Evolutionary conservation across 352 stramenopile genomes (phyloP).

Genomic region (Phytophthora podocarpi): DNA sequence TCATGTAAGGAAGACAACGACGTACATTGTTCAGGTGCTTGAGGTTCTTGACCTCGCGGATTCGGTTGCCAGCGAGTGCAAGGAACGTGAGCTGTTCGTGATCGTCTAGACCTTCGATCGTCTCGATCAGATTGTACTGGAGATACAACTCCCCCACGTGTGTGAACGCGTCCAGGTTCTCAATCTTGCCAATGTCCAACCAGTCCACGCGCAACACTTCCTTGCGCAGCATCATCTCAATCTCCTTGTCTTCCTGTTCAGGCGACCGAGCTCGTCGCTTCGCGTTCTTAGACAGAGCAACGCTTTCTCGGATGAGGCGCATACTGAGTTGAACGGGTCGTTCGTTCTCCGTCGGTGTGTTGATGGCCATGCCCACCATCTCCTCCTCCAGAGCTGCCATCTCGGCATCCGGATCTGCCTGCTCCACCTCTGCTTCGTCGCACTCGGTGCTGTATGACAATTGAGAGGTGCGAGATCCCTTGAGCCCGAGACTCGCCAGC

Average conservation of each 20-base stretch:
- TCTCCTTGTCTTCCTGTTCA: constrained; percentile 39
- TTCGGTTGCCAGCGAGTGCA: constrained; percentile 67
- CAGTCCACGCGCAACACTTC: constrained; percentile 74
- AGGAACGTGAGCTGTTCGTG: constrained; percentile 64
- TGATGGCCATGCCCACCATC: constrained; percentile 44
- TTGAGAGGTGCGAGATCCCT: constrained; percentile 8
- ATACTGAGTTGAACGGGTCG: constrained; percentile 58
- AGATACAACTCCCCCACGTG: constrained; percentile 80
- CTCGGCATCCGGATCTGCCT: constrained; percentile 48
- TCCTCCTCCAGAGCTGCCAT: constrained; percentile 68
- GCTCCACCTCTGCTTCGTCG: constrained; percentile 20
- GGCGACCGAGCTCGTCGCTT: constrained; percentile 5
- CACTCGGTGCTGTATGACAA: constrained; percentile 3
- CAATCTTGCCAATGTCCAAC: constrained; percentile 71
- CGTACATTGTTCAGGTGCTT: constrained; percentile 59
- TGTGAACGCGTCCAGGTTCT: constrained; percentile 79
- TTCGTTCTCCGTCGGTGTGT: constrained; percentile 39
- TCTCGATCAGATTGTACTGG: constrained; percentile 72
- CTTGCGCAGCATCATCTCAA: constrained; percentile 50
- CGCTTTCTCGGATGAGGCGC: constrained; percentile 66
- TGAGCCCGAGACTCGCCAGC: constrained; percentile 34
- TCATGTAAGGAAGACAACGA: neutral
- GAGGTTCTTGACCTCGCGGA: constrained; percentile 65
- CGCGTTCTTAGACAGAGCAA: constrained; percentile 6
- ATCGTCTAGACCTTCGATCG: constrained; percentile 70